Evolutionary conservation across 345 rosid genomes (phyloP).

Genomic region (Citrus inodora): DNA sequence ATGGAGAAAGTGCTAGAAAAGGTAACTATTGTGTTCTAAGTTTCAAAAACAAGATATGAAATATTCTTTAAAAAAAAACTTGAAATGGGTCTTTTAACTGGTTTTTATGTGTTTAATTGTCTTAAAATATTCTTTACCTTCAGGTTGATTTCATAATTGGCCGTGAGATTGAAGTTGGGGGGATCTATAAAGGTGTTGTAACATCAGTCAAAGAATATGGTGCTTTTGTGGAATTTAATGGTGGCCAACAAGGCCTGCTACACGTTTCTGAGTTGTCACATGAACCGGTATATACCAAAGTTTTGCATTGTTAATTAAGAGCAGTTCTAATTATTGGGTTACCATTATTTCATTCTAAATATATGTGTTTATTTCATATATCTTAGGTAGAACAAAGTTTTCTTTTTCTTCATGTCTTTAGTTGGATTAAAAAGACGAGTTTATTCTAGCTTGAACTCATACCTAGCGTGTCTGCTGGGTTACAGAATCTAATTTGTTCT

Average conservation of each 20-base stretch:
- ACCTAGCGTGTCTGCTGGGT: too few species aligned
- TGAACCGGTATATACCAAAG: constrained; percentile 55
- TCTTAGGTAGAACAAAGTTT: neutral
- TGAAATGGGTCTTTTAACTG: neutral
- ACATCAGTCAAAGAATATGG: constrained; percentile 93
- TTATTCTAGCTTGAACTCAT: too few species aligned
- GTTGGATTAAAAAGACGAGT: too few species aligned
- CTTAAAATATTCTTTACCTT: constrained; percentile 14
- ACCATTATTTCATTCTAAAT: neutral
- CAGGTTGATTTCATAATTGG: constrained; percentile 84
- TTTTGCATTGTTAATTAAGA: neutral
- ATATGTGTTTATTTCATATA: neutral
- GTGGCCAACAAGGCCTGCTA: constrained; percentile 91
- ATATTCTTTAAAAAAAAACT: neutral
- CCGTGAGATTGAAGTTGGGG: constrained; percentile 86
- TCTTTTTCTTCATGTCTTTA: neutral
- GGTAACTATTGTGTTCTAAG: constrained; percentile 36
- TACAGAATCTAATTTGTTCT: too few species aligned
- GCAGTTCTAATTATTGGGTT: neutral
- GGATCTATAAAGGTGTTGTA: constrained; percentile 80
- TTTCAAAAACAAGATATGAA: neutral
- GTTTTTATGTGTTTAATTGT: neutral
- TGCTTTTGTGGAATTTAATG: constrained; percentile 94
- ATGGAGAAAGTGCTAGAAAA: constrained; percentile 84
- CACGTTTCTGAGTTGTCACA: constrained; percentile 95